Conservation (phyloP, 495 filamentous ascomycete genomes). For the Tuber umbilicatum region DNA sequence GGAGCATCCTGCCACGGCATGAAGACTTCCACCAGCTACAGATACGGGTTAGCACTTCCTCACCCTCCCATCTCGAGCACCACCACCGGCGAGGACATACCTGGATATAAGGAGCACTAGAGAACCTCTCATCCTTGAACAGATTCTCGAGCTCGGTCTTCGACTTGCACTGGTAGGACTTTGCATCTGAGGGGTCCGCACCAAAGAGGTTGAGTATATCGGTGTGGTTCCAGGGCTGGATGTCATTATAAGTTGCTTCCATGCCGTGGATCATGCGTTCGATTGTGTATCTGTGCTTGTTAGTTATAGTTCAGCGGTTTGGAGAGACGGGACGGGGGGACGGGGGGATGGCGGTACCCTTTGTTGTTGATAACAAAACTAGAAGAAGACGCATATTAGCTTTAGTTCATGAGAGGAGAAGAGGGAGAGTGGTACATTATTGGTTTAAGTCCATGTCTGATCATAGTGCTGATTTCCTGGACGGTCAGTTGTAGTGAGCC, state of each 20-base stretch:
- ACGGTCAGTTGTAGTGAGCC: slow-evolving; percentile 78
- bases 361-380: slow-evolving; percentile 71
- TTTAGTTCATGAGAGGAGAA: slow-evolving; percentile 1
- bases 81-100: slow-evolving; percentile 21
- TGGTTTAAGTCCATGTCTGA: slow-evolving; percentile 66
- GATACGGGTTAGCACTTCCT: slow-evolving; percentile 38
- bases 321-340: neutral
- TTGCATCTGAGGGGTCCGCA: slow-evolving; percentile 51
- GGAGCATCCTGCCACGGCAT: slow-evolving; percentile 81
- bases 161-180: slow-evolving; percentile 64
- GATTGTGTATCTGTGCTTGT: slow-evolving; percentile 50
- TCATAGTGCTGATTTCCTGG: slow-evolving; percentile 82
- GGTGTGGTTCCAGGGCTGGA: slow-evolving; percentile 64
- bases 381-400: slow-evolving; percentile 6
- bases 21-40: slow-evolving; percentile 76
- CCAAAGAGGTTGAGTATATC: slow-evolving; percentile 65
- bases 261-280: slow-evolving; percentile 71
- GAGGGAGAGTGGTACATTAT: slow-evolving; percentile 58
- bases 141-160: slow-evolving; percentile 62
- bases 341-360: too few species aligned
- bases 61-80: neutral
- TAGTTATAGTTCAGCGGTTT: neutral
- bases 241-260: slow-evolving; percentile 73
- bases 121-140: slow-evolving; percentile 62
- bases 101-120: slow-evolving; percentile 44